phyloP scores from a whole-genome alignment of 192 early-diverging fungal genomes.

The Entomortierella chlamydospora region DNA sequence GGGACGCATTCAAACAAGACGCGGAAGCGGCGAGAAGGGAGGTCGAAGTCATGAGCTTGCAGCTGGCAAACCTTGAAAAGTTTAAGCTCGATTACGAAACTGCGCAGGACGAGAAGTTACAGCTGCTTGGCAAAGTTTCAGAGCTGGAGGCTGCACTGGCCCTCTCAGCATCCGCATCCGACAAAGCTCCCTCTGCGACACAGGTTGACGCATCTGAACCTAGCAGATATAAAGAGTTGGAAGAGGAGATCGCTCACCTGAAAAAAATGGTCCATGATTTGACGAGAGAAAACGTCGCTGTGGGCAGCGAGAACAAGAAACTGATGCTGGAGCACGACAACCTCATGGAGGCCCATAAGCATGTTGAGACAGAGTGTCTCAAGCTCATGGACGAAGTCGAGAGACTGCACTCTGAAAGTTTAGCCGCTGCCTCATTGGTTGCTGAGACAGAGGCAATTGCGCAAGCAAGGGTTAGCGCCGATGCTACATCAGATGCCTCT shows the following conservation, averaged over 20 bases:
- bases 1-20: conserved; percentile 48
- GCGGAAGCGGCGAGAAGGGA: conserved; percentile 12
- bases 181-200: conserved; percentile 2
- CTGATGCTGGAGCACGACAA: conserved; percentile 62
- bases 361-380: conserved; percentile 78
- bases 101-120: conserved; percentile 50
- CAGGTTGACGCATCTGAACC: conserved; percentile 11
- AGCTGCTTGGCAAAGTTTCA: conserved; percentile 53
- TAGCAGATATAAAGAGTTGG: conserved; percentile 37
- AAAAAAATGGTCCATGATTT: conserved; percentile 59
- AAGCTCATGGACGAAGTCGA: conserved; percentile 83
- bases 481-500: conserved; percentile 8
- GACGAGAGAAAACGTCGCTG: conserved; percentile 62
- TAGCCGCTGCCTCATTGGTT: conserved; percentile 17
- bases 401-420: conserved; percentile 67
- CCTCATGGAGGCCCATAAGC: conserved; percentile 69
- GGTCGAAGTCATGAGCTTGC: conserved; percentile 10
- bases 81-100: conserved; percentile 25
- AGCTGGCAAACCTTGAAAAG: conserved; percentile 14
- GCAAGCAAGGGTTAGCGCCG: conserved; percentile 5
- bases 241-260: conserved; percentile 40
- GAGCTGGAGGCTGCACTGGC: conserved; percentile 31
- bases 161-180: conserved; percentile 17
- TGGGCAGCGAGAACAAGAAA: conserved; percentile 64
- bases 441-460: not conserved